Evolutionary conservation across 108 stramenopile species (phyloP).

Genomic region (Nannochloropsis gaditana): DNA sequence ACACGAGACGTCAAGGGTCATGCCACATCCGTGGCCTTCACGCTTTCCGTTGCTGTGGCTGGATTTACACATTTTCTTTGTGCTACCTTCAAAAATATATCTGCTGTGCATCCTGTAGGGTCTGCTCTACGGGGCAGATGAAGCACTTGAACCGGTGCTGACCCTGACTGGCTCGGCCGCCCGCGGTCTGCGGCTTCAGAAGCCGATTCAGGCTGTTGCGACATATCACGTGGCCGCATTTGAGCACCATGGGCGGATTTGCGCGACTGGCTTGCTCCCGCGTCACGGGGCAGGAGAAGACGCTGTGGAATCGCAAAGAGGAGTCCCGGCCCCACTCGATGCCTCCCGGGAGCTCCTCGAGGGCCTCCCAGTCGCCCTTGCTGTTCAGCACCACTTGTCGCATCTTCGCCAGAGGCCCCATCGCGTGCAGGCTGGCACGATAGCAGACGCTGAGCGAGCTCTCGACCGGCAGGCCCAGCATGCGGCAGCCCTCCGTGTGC

Average conservation of each 20-base stretch:
- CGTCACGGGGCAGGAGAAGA: constrained; percentile 17
- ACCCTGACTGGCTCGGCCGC: neutral
- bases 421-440: constrained; percentile 9
- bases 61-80: no score
- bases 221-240: neutral
- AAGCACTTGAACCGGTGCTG: constrained; percentile 18
- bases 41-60: no score
- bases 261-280: neutral
- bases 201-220: neutral
- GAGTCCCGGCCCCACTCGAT: neutral
- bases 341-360: constrained; percentile 2
- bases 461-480: neutral
- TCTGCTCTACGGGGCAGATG: neutral
- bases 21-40: no score
- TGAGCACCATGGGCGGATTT: neutral
- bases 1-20: neutral
- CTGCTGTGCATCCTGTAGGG: neutral
- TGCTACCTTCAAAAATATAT: neutral
- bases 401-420: constrained; percentile 7
- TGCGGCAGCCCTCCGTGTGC: constrained; percentile 14
- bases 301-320: constrained; percentile 19
- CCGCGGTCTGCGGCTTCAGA: neutral
- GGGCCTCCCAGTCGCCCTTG: neutral
- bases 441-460: neutral
- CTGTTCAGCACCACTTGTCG: neutral